These are phyloP conservation scores for Acer campestre DNA, from an alignment of 345 rosid species.

Conservation along the genomic window DNA sequence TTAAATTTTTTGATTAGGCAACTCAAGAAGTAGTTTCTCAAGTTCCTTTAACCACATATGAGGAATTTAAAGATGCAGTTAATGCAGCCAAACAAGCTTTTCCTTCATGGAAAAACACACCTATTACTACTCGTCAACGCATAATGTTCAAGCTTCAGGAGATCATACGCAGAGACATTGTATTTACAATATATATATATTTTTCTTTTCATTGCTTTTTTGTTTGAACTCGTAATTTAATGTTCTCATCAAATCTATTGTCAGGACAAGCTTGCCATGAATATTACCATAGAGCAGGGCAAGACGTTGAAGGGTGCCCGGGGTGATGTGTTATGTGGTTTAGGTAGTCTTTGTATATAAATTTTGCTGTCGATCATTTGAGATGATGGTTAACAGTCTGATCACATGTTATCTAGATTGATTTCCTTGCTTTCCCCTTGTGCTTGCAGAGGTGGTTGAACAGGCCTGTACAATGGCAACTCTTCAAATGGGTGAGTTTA, in stretches of 20 bases:
- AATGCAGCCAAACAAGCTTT: slow-evolving; percentile 46
- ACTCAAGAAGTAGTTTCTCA: slow-evolving; percentile 47
- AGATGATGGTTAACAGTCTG: neutral
- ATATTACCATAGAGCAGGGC: slow-evolving; percentile 43
- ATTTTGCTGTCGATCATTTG: neutral
- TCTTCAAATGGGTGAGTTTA: slow-evolving; percentile 46
- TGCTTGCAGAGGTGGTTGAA: slow-evolving; percentile 45
- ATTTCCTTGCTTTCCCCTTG: slow-evolving; percentile 17
- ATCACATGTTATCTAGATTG: slow-evolving; percentile 11
- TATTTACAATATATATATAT: slow-evolving; percentile 2
- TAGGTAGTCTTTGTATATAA: slow-evolving; percentile 31
- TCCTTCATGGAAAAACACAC: slow-evolving; percentile 43
- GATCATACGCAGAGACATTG: slow-evolving; percentile 42
- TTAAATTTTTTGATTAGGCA: slow-evolving; percentile 28
- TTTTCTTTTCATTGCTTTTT: neutral
- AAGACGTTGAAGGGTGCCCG: slow-evolving; percentile 39
- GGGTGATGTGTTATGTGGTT: slow-evolving; percentile 39
- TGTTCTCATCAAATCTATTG: neutral
- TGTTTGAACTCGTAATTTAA: neutral
- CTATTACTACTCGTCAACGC: slow-evolving; percentile 40
- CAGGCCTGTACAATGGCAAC: slow-evolving; percentile 51
- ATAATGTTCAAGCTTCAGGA: slow-evolving; percentile 51
- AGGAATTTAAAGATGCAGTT: slow-evolving; percentile 48
- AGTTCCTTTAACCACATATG: slow-evolving; percentile 39
- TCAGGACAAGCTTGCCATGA: slow-evolving; percentile 46